phyloP scores from a whole-genome alignment of 2,329 filamentous ascomycete genomes.

The Tetracladium maxilliforme region DNA sequence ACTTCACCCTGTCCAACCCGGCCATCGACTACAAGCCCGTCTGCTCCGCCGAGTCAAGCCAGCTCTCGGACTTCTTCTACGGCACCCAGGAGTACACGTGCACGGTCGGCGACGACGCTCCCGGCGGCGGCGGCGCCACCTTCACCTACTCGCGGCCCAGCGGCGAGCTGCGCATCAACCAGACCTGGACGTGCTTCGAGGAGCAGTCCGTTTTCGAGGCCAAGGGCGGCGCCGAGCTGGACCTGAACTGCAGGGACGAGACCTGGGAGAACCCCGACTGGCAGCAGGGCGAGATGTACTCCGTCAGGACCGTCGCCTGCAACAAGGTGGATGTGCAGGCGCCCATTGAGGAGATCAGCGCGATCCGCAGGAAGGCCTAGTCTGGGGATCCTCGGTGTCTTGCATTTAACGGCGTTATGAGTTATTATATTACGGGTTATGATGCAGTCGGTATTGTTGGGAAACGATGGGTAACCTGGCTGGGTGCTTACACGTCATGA shows the following conservation, averaged over 20 bases:
- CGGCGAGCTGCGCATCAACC: conserved; percentile 24
- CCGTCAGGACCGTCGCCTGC: no score
- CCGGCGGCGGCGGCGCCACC: conserved; percentile 11
- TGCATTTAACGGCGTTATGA: no score
- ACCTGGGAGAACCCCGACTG: conserved; percentile 22
- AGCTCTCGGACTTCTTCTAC: conserved; percentile 33
- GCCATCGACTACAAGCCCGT: conserved; percentile 19
- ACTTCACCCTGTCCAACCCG: conserved; percentile 33
- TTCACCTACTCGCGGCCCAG: conserved; percentile 26
- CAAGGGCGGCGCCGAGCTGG: conserved; percentile 16
- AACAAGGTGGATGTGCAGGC: no score
- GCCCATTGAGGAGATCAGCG: no score
- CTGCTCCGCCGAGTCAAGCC: conserved; percentile 25
- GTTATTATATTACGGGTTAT: no score
- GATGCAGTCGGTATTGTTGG: no score
- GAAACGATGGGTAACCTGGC: no score
- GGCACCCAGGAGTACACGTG: conserved; percentile 29
- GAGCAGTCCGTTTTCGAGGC: conserved; percentile 19
- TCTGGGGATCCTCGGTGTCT: no score
- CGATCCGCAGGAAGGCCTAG: no score
- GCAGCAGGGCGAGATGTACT: conserved; percentile 23
- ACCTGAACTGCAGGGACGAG: conserved; percentile 17
- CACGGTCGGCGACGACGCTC: conserved; percentile 13
- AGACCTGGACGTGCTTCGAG: conserved; percentile 31
- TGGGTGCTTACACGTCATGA: no score